Base-by-base conservation (phyloP, 2,329 filamentous ascomycete species). In the Neonectria coccinea region DNA sequence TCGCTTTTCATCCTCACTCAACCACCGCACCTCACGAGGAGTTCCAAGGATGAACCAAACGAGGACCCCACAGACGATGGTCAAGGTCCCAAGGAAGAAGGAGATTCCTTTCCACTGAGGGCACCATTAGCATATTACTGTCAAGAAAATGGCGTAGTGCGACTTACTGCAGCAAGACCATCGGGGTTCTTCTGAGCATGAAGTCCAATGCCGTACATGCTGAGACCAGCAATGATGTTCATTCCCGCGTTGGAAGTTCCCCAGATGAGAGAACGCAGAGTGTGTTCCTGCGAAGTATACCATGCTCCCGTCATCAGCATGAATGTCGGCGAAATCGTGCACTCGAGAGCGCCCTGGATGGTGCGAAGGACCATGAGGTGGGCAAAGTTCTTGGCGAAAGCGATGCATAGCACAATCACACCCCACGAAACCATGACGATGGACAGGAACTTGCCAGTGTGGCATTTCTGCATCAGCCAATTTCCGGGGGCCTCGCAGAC, bases 341-440 rank as follows among this genome's bases (percentile, higher is more conserved):
- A 75, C 47, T 78, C 74, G 12, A 74, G 60, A 2, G 69, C 70
- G 1, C 76, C 76, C 59, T 77, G 74, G 11, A 78, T 57, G 8
- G 70, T 56, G 5, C 75, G 70, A 0, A 78, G 67, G 22, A 75
- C 56, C 71, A 77, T 76, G 5, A 77, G 66, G 12, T 73, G 61
- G 11, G 74, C 57, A 51, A 73, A 77, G 61, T 73, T 76, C 64
- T 73, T 71, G 9, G 75, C 70, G 16, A 74, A 74, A 25, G 73
- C 74, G 10, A 72, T 68, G 55, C 69, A 74, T 10, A 76, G 65
- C 18, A 79, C 72, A 18, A 79, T 53, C 4, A 77, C 62, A 11
- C 76, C 76, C 74, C 74, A 76, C 0, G 70, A 45, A 1, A 76
- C 56, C 77, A 81, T 79, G 47, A 77, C 76, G 5, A 75, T 70